These are phyloP conservation scores for Xylaria sp. DNA, from an alignment of 495 filamentous ascomycete genomes.

Conservation along the genomic window DNA sequence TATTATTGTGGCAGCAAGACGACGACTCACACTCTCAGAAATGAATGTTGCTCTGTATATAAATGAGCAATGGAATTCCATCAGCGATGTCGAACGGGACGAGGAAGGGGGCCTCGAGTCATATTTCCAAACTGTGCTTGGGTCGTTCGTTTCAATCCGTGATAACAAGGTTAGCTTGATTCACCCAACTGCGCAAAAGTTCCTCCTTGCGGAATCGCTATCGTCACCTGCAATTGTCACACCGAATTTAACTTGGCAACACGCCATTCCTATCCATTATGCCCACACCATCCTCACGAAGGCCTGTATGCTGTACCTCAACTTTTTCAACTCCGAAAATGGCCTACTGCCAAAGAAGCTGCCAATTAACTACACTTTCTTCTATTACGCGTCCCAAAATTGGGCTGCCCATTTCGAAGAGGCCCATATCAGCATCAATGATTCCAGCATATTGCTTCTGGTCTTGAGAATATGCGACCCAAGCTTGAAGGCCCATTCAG, in stretches of 20 bases:
- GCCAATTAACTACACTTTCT: not conserved
- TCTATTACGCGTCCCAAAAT: not conserved
- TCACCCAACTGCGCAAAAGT: conserved; percentile 52
- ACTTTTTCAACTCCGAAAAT: not conserved
- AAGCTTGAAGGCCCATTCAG: not conserved
- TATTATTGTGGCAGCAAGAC: conserved; percentile 47
- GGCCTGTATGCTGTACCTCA: not conserved
- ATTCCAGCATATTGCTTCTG: not conserved
- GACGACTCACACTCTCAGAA: conserved; percentile 51
- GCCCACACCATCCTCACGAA: not conserved
- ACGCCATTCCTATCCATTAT: not conserved
- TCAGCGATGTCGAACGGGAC: not conserved
- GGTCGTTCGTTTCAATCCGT: conserved; percentile 47
- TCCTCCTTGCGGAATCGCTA: conserved; percentile 30
- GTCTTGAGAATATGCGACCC: not conserved
- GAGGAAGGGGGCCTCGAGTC: conserved; percentile 33
- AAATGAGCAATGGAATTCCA: not conserved
- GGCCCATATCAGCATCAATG: not conserved
- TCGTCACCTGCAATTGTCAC: not conserved
- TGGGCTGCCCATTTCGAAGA: not conserved
- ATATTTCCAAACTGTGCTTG: conserved; percentile 43
- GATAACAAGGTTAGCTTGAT: conserved; percentile 46
- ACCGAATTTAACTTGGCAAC: not conserved
- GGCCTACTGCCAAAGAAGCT: too few relatives aligned
- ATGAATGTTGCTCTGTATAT: conserved; percentile 40